Percentiles rank a stretch among this genome's conserved stretches.
Conservation (phyloP, 306 rosid genomes). For the Vigna reflexopilosa region DNA sequence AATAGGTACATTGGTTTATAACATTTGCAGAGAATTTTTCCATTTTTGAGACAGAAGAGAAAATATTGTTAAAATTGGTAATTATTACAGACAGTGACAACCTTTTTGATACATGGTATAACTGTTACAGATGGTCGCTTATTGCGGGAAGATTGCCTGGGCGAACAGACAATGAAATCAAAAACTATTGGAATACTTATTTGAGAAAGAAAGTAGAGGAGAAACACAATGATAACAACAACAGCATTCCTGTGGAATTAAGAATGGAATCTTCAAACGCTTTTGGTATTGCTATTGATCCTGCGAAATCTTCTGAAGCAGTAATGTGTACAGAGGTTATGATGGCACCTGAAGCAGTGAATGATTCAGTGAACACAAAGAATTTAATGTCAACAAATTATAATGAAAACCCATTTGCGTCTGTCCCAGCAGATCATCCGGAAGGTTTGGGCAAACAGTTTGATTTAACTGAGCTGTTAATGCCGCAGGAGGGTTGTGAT, state of each 20-base stretch:
- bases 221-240: background rate
- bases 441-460: background rate
- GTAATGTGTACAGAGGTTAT: background rate
- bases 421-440: background rate
- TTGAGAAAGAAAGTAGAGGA: conserved; percentile 25
- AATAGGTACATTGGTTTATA: conserved; percentile 1
- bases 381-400: no score
- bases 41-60: background rate
- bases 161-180: conserved; percentile 12
- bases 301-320: background rate
- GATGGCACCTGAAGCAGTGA: background rate
- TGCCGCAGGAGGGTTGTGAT: background rate
- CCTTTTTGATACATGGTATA: background rate
- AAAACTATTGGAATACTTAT: conserved; percentile 29
- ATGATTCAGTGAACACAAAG: background rate
- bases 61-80: no score
- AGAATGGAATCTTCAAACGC: background rate
- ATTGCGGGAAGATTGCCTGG: conserved; percentile 25
- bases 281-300: background rate
- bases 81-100: no score
- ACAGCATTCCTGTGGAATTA: background rate
- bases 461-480: background rate
- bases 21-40: background rate
- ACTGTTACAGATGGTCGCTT: conserved; percentile 2
- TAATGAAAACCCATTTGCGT: background rate